These are phyloP conservation scores for Monosporascus sp. DNA, from an alignment of 2,329 filamentous ascomycete genomes.

Conservation along the genomic window DNA sequence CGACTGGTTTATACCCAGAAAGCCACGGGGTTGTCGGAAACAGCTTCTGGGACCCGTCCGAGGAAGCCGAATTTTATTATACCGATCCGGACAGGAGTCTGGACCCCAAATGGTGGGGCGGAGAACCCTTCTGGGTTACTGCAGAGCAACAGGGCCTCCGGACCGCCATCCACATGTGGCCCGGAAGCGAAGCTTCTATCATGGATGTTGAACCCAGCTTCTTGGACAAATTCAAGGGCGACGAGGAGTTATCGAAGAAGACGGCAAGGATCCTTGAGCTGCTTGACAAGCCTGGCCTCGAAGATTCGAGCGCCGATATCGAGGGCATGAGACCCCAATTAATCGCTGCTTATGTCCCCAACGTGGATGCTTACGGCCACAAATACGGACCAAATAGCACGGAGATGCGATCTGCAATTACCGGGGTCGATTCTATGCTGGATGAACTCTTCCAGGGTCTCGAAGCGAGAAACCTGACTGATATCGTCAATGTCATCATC, in stretches of 20 bases:
- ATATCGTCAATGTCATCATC: conserved; percentile 90
- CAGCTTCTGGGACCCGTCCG: conserved; percentile 81
- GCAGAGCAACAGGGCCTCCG: conserved; percentile 77
- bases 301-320: conserved; percentile 47
- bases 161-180: conserved; percentile 96
- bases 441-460: conserved; percentile 71
- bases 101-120: conserved; percentile 89
- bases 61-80: conserved; percentile 81
- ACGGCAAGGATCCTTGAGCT: conserved; percentile 75
- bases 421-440: conserved; percentile 77
- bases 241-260: conserved; percentile 70
- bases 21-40: conserved; percentile 92
- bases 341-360: conserved; percentile 90
- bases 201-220: conserved; percentile 69
- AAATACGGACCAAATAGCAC: conserved; percentile 91
- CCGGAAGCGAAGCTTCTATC: conserved; percentile 86
- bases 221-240: conserved; percentile 78
- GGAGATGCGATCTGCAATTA: conserved; percentile 75
- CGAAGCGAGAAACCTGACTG: conserved; percentile 74
- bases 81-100: conserved; percentile 72
- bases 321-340: conserved; percentile 72
- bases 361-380: conserved; percentile 86
- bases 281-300: conserved; percentile 73
- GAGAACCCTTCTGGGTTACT: conserved; percentile 90
- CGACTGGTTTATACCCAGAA: conserved; percentile 88